Evolutionary conservation across 768 basidiomycete species (phyloP).

Genomic region (Lyophyllum decastes): DNA sequence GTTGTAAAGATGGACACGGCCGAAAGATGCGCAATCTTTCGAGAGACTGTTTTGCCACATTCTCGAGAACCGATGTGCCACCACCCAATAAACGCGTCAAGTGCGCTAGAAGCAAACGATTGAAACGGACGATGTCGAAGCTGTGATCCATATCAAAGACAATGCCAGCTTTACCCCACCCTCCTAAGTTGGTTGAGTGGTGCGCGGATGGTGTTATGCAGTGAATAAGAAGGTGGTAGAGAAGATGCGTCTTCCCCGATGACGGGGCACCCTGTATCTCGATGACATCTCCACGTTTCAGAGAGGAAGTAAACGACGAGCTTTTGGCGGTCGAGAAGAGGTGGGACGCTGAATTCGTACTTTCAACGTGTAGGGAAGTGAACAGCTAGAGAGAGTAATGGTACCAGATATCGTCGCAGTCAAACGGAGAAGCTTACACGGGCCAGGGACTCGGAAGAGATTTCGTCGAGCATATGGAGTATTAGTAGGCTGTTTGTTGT

Average conservation of each 20-base stretch:
- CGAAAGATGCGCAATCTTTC: constrained; percentile 65
- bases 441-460: constrained; percentile 41
- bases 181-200: constrained; percentile 39
- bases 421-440: constrained; percentile 10
- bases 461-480: constrained; percentile 30
- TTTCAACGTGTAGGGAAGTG: not conserved
- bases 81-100: constrained; percentile 34
- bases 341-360: constrained; percentile 20
- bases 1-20: constrained; percentile 65
- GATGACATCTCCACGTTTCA: constrained; percentile 60
- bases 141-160: constrained; percentile 71
- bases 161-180: constrained; percentile 66
- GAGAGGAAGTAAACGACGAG: constrained; percentile 11
- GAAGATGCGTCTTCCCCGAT: constrained; percentile 79
- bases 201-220: constrained; percentile 53
- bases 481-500: constrained; percentile 8
- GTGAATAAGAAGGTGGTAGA: constrained; percentile 62
- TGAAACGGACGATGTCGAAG: constrained; percentile 61
- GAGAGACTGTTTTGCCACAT: constrained; percentile 41
- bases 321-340: constrained; percentile 17
- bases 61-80: constrained; percentile 24
- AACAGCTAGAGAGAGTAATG: constrained; percentile 9
- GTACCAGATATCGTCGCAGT: not conserved
- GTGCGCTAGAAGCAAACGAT: constrained; percentile 49
- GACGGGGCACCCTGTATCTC: constrained; percentile 76